Percentiles rank a stretch among this genome's conserved stretches.
phyloP scores from a whole-genome alignment of 2,329 filamentous ascomycete genomes.

The Cercospora canescens region DNA sequence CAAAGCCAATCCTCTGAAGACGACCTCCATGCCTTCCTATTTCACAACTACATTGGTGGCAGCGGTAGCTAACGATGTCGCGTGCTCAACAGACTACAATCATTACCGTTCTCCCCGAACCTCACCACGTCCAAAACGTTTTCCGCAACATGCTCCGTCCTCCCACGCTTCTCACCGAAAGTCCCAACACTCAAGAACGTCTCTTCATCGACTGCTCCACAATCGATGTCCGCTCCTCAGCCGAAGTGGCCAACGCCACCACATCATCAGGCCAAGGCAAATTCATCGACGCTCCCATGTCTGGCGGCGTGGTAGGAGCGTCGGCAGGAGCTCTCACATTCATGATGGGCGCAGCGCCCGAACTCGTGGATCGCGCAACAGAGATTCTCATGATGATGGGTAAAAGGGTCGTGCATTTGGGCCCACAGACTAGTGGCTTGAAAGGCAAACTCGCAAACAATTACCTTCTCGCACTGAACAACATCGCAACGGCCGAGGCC shows the following conservation, averaged over 20 bases:
- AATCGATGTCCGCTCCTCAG: conserved; percentile 86
- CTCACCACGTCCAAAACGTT: conserved; percentile 80
- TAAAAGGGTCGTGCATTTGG: conserved; percentile 80
- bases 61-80: background rate
- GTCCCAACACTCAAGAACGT: conserved; percentile 56
- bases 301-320: conserved; percentile 90
- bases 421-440: conserved; percentile 78
- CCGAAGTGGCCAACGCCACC: conserved; percentile 71
- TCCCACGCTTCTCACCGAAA: conserved; percentile 51
- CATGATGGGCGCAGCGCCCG: conserved; percentile 76
- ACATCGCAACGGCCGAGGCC: conserved; percentile 69
- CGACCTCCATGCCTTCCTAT: background rate
- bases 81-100: conserved; percentile 66
- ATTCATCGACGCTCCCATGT: conserved; percentile 96
- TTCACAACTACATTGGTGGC: background rate
- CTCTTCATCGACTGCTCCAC: conserved; percentile 96
- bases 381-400: conserved; percentile 80
- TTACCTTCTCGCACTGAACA: conserved; percentile 91
- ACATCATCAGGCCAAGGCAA: conserved; percentile 65
- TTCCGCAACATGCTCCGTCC: conserved; percentile 73
- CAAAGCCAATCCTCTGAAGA: conserved; percentile 74
- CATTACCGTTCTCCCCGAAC: conserved; percentile 86
- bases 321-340: conserved; percentile 86
- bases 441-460: conserved; percentile 96
- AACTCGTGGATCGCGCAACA: conserved; percentile 64